Evolutionary conservation across 2,329 filamentous ascomycete species (phyloP).

Genomic region (Aquanectria penicillioides): DNA sequence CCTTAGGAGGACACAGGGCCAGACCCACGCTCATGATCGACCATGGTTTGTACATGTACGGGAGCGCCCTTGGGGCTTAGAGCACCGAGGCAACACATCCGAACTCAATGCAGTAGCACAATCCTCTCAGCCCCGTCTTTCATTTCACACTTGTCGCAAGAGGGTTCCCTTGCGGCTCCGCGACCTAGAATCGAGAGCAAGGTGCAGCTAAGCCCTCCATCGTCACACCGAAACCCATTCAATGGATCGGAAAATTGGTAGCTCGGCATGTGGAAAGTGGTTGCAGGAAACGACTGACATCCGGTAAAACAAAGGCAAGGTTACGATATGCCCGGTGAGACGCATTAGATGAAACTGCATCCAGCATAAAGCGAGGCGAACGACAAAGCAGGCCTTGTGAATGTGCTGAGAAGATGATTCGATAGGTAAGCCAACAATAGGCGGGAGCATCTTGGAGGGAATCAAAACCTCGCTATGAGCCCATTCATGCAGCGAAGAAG

Average conservation of each 20-base stretch:
- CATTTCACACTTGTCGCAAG: slow-evolving; percentile 18
- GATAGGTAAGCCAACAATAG: not conserved
- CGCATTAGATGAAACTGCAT: slow-evolving; percentile 18
- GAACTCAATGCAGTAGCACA: not conserved
- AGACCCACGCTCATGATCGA: slow-evolving; percentile 31
- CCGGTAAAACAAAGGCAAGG: slow-evolving; percentile 1
- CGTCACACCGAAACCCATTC: slow-evolving; percentile 3
- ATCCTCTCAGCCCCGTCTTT: slow-evolving; percentile 13
- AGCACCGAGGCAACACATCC: not conserved
- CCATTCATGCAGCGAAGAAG: not conserved
- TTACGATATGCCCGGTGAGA: slow-evolving; percentile 7
- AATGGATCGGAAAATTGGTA: slow-evolving; percentile 5
- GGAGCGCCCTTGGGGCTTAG: slow-evolving; percentile 21
- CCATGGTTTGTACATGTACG: slow-evolving; percentile 16
- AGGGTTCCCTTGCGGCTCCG: slow-evolving; percentile 9
- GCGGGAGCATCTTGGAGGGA: not conserved
- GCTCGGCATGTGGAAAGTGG: slow-evolving; percentile 15
- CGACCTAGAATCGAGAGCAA: slow-evolving; percentile 6
- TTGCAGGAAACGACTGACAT: slow-evolving; percentile 20
- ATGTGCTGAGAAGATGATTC: not conserved
- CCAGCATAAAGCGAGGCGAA: slow-evolving; percentile 10
- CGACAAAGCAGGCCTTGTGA: not conserved
- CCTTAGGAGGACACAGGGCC: not conserved
- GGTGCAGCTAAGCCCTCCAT: not conserved
- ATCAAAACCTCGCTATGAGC: slow-evolving; percentile 8